Percentiles rank a stretch among this genome's conserved stretches.
Conservation (phyloP, 2,329 filamentous ascomycete species). For the Leptographium procerum region DNA sequence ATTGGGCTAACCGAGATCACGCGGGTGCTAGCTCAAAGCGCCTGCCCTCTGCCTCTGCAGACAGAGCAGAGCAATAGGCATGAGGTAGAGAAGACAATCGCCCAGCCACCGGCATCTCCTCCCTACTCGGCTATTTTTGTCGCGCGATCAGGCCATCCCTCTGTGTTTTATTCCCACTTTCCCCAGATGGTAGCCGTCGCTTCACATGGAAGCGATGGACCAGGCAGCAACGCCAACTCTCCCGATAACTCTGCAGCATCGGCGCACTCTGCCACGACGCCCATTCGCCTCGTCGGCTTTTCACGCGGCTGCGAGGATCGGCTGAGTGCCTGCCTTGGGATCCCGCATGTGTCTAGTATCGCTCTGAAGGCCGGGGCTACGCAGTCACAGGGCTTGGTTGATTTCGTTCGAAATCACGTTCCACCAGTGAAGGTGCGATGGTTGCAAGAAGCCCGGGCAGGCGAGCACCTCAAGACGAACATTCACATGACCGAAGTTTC, state of each 20-base stretch:
- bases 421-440: slow-evolving; percentile 42
- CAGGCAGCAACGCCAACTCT: not conserved
- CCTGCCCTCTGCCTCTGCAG: not conserved
- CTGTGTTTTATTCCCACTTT: slow-evolving; percentile 48
- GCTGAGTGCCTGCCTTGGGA: slow-evolving; percentile 43
- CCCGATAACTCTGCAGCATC: not conserved
- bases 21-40: slow-evolving; percentile 38
- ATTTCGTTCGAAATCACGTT: slow-evolving; percentile 43
- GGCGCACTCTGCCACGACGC: slow-evolving; percentile 1
- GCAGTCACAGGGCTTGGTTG: slow-evolving; percentile 42
- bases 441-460: slow-evolving; percentile 34
- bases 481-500: slow-evolving; percentile 32
- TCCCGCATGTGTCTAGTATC: slow-evolving; percentile 54
- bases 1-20: slow-evolving; percentile 55
- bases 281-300: slow-evolving; percentile 49
- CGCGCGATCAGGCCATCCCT: slow-evolving; percentile 43
- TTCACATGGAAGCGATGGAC: slow-evolving; percentile 18
- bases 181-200: slow-evolving; percentile 36
- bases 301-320: slow-evolving; percentile 47
- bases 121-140: slow-evolving; percentile 46
- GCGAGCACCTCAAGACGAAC: slow-evolving; percentile 33
- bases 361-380: slow-evolving; percentile 47
- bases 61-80: not conserved
- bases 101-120: not conserved
- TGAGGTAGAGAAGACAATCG: not conserved